Base-by-base conservation (phyloP, 164 flowering plant genomes). In the Litsea cubeba region DNA sequence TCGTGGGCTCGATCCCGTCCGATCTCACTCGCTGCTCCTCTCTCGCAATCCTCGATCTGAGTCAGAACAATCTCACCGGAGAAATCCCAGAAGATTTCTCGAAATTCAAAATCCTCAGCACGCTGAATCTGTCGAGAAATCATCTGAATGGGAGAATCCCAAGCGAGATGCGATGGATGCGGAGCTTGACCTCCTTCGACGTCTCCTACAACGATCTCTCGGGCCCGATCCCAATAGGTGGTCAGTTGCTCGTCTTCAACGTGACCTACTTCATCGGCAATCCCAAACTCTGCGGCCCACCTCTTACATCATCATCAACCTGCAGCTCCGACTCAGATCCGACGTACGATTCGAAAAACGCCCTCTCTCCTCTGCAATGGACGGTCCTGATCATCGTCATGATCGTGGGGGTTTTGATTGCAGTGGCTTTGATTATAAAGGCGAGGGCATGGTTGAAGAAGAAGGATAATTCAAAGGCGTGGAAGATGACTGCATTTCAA, bases 401-500 rank as follows among this genome's bases (percentile, higher is more conserved):
- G 0, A 51, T 81, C 17, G 76, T 75, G 1, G 72, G 74, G 2
- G 18, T 83, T 26, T 60, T 84, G 6, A 1, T 82, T 0, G 6
- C 81, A 0, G 23, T 73, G 0, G 79, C 82, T 0, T 65, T 54
- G 46, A 68, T 77, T 58, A 22, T 73, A 30, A 69, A 68, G 10
- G 51, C 81, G 12, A 75, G 77, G 51, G 60, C 1, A 4, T 54
- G 60, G 60, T 22, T 70, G 79, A 86, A 62, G 76, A 76, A 32
- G 65, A 71, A 62, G 15, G 75, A 80, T 51, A 82, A 78, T 54
- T 86, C 90, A 0, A 80, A 75, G 62, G 78, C 85, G 0, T 93
- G 99, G 98, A 88, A 88, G 80, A 88, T 95, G 50, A 92, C 97
- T 0, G 83, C 90, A 0, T 95, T 95, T 82, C 97, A 88, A 54